phyloP scores from a whole-genome alignment of 352 stramenopile species.

The Pythium aquatile region DNA sequence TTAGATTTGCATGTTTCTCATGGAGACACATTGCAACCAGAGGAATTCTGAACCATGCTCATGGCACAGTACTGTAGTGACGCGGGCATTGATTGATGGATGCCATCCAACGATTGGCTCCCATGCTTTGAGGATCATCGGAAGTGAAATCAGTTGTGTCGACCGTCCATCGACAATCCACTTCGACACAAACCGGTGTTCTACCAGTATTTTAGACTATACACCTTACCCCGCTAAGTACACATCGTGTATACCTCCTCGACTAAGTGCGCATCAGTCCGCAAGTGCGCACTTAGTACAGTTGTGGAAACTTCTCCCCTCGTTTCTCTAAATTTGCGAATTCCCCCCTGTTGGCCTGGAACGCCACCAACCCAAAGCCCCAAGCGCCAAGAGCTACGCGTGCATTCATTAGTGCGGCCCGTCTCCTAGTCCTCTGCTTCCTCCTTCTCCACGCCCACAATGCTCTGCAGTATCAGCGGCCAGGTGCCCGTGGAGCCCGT shows the following conservation, averaged over 20 bases:
- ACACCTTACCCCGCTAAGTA: no score
- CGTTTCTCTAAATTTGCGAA: constrained; percentile 9
- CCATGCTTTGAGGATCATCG: no score
- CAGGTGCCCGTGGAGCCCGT: constrained; percentile 83
- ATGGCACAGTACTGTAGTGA: no score
- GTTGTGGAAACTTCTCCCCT: constrained; percentile 3
- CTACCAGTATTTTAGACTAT: neutral
- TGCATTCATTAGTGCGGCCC: neutral
- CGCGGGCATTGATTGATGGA: no score
- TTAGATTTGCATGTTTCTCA: neutral
- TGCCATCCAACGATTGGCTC: no score
- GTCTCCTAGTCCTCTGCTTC: neutral
- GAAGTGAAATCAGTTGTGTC: no score
- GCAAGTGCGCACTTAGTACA: neutral
- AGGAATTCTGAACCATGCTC: no score
- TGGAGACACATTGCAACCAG: neutral
- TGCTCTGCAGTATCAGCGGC: constrained; percentile 83
- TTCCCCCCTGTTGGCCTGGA: neutral
- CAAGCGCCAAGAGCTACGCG: constrained; percentile 26
- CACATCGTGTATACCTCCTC: neutral
- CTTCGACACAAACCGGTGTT: neutral
- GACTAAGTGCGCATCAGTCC: neutral
- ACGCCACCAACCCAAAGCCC: constrained; percentile 23
- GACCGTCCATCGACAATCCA: neutral
- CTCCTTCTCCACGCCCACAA: constrained; percentile 14